A percentile compares a stretch with the other conserved stretches of the same genome.
Evolutionary conservation across 305 asterid species (phyloP).

Genomic region (Stenogyne calaminthoides): DNA sequence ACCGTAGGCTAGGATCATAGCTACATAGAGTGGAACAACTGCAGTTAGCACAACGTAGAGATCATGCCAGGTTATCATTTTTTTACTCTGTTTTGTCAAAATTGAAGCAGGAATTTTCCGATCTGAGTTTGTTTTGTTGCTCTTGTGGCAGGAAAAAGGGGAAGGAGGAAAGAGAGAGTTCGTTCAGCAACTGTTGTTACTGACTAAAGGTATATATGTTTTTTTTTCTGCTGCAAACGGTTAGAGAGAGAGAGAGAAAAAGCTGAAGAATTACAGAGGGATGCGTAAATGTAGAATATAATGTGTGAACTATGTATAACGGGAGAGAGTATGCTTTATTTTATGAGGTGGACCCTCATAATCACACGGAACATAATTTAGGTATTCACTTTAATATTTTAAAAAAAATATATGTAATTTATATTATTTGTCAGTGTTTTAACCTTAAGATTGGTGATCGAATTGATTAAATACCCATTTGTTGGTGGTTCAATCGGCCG

Average conservation of each 20-base stretch:
- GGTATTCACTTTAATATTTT: too few relatives aligned
- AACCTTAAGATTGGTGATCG: too few relatives aligned
- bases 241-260: slow-evolving; percentile 18
- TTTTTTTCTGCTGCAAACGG: slow-evolving; percentile 10
- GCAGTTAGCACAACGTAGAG: slow-evolving; percentile 90
- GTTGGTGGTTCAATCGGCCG: too few relatives aligned
- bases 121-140: not conserved
- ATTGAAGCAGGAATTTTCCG: not conserved
- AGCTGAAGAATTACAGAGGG: slow-evolving; percentile 15
- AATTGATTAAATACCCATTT: too few relatives aligned
- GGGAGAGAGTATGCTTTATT: too few relatives aligned
- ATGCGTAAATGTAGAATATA: slow-evolving; percentile 24
- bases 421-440: too few relatives aligned
- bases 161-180: slow-evolving; percentile 7
- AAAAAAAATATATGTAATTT: too few relatives aligned
- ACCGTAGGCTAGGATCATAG: slow-evolving; percentile 90
- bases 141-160: not conserved
- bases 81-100: not conserved
- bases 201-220: slow-evolving; percentile 45
- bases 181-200: slow-evolving; percentile 33
- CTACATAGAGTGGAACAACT: slow-evolving; percentile 77
- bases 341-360: too few relatives aligned
- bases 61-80: slow-evolving; percentile 78
- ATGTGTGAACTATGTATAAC: not conserved
- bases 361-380: too few relatives aligned